Conservation (phyloP, 192 early-diverging fungal species). For the Backusella westeae region DNA sequence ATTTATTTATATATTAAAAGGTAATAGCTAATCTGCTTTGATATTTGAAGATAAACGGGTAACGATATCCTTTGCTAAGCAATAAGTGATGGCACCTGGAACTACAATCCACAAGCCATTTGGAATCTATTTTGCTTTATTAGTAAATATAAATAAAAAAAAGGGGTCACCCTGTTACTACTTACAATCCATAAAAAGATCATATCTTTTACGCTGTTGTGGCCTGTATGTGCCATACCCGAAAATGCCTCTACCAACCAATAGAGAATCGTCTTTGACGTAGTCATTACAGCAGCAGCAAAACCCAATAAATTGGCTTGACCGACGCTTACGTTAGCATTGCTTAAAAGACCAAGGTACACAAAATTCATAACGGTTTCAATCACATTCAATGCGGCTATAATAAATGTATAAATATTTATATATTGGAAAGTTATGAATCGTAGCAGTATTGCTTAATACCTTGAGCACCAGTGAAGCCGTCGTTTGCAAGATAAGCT, state of each 20-base stretch:
- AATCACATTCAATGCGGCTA: slow-evolving; percentile 30
- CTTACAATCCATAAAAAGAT: slow-evolving; percentile 30
- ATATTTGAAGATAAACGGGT: background rate
- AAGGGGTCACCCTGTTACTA: background rate
- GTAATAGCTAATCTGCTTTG: background rate
- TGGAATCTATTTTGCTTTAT: slow-evolving; percentile 22
- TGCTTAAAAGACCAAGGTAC: slow-evolving; percentile 13
- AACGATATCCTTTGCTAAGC: slow-evolving; percentile 15
- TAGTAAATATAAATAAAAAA: background rate
- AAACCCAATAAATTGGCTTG: slow-evolving; percentile 31
- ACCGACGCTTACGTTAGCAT: background rate
- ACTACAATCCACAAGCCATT: slow-evolving; percentile 35
- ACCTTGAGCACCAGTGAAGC: slow-evolving; percentile 38
- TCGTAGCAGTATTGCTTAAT: background rate
- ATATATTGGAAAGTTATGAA: too few species aligned
- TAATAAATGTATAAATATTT: background rate
- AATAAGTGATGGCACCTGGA: slow-evolving; percentile 16
- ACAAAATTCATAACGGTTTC: slow-evolving; percentile 26
- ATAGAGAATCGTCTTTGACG: slow-evolving; percentile 35
- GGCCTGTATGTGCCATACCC: slow-evolving; percentile 25
- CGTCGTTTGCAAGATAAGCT: slow-evolving; percentile 28
- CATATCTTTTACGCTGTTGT: slow-evolving; percentile 15
- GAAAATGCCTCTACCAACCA: slow-evolving; percentile 31
- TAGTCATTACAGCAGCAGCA: slow-evolving; percentile 22
- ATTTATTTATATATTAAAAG: slow-evolving; percentile 2